Base-by-base conservation (phyloP, 768 basidiomycete genomes). In the Boletus reticuloceps region DNA sequence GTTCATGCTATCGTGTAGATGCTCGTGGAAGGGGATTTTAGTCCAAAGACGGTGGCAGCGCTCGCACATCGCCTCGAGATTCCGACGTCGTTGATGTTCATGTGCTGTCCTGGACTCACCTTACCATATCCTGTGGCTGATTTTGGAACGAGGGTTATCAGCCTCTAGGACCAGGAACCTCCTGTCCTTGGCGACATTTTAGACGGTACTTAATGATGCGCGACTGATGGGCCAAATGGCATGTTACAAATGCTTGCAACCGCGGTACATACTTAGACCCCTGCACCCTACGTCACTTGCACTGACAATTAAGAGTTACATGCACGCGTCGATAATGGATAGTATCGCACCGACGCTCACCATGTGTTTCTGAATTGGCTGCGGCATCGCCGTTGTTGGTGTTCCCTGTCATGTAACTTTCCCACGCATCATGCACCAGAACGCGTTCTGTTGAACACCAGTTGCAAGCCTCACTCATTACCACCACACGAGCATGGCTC, bases 1-100 rank as follows among this genome's bases (percentile, higher is more conserved):
- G 37, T 6, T 37, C 37, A 25, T 36, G 34, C 4, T 14, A n/a
- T 19, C 8, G 37, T 55, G 7, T 54, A 83, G 82, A 68, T 82
- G 29, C 65, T 83, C 2, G 74, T 83, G 2, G 64, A 75, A 34
- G 77, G 70, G 16, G 47, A 61, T 4, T 82, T 83, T 59, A 74
- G 69, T 22, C 81, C 82, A 5, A 56, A 68, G 38, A 76, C 70
- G 27, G 75, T 85, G 17, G 77, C 75, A 22, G 78, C 80, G 11
- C 69, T 85, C 14, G 75, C 82, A 0, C 74, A 79, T 55, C 73
- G 70, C 7, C 72, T 84, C 8, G 61, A 73, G 27, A 79, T 84
- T 20, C 78, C 82, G 5, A 72, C 77, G 8, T 79, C 82, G 17
- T 58, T 84, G 40, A 85, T 85, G 81, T 85, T 85, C 59, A 83